A percentile compares a stretch with the other conserved stretches of the same genome.
These are phyloP conservation scores for Auricularia sp. DNA, from an alignment of 768 basidiomycete genomes.

Conservation along the genomic window DNA sequence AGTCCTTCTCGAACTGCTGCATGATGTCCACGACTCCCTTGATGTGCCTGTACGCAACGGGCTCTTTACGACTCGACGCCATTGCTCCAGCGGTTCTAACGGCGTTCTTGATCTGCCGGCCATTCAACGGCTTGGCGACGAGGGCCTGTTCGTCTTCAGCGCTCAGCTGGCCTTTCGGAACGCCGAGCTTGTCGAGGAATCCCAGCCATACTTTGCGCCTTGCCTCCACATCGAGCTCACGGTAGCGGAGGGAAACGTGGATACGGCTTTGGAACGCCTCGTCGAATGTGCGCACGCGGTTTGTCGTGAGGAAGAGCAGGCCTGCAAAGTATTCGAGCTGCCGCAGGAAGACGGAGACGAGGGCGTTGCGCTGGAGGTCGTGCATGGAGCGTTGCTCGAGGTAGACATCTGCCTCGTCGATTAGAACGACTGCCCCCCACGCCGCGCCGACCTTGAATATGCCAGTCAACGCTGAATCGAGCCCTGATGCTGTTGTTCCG, in stretches of 20 bases:
- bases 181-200: slow-evolving; percentile 35
- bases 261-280: slow-evolving; percentile 24
- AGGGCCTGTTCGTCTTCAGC: slow-evolving; percentile 35
- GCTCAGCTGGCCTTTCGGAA: slow-evolving; percentile 22
- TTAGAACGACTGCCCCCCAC: slow-evolving; percentile 27
- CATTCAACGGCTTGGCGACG: slow-evolving; percentile 45
- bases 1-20: slow-evolving; percentile 36
- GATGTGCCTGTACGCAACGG: slow-evolving; percentile 39
- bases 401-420: slow-evolving; percentile 53
- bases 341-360: slow-evolving; percentile 53
- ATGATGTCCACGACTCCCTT: slow-evolving; percentile 49
- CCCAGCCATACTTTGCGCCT: slow-evolving; percentile 52
- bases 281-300: slow-evolving; percentile 28
- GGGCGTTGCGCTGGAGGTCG: slow-evolving; percentile 56
- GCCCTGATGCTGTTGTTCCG: slow-evolving; percentile 19
- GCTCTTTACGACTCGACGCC: slow-evolving; percentile 39
- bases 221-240: slow-evolving; percentile 43
- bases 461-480: slow-evolving; percentile 20
- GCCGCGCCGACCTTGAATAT: slow-evolving; percentile 24
- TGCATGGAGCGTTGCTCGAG: slow-evolving; percentile 57
- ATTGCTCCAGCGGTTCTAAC: slow-evolving; percentile 54
- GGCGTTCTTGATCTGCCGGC: slow-evolving; percentile 61
- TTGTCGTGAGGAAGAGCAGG: slow-evolving; percentile 31
- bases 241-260: slow-evolving; percentile 42
- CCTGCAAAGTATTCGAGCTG: slow-evolving; percentile 24